These are phyloP conservation scores for Aspergillus floridensis DNA, from an alignment of 2,329 filamentous ascomycete species.

Conservation along the genomic window DNA sequence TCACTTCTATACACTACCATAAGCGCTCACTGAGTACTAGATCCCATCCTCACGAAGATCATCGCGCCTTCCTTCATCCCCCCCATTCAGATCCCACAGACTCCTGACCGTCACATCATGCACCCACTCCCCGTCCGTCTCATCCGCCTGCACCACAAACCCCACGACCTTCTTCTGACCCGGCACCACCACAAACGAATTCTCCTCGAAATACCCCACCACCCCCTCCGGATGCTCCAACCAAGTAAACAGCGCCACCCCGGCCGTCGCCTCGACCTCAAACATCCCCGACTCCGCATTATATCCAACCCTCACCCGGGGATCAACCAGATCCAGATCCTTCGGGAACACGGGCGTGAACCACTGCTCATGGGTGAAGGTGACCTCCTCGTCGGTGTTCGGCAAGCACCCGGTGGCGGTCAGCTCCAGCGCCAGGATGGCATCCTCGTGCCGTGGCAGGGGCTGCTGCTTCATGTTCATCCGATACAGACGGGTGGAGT, in stretches of 20 bases:
- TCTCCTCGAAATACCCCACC: constrained; percentile 53
- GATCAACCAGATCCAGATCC: constrained; percentile 49
- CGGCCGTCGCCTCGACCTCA: constrained; percentile 48
- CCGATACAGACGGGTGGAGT: constrained; percentile 50
- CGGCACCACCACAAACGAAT: constrained; percentile 51
- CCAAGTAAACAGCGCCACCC: constrained; percentile 56
- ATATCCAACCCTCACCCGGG: constrained; percentile 44
- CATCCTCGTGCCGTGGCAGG: constrained; percentile 33
- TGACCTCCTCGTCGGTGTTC: constrained; percentile 39
- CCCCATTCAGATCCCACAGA: constrained; percentile 49
- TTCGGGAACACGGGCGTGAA: constrained; percentile 50
- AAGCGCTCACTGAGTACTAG: no score
- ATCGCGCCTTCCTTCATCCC: not conserved
- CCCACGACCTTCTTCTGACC: constrained; percentile 47
- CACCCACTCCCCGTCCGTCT: constrained; percentile 45
- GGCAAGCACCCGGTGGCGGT: constrained; percentile 47
- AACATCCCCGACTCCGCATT: constrained; percentile 37
- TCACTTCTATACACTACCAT: no score
- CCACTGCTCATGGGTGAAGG: constrained; percentile 52
- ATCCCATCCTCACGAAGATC: no score
- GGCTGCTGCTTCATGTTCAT: constrained; percentile 39
- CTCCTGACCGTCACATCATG: constrained; percentile 51
- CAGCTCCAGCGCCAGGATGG: constrained; percentile 47
- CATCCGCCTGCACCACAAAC: constrained; percentile 49
- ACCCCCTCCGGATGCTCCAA: constrained; percentile 51